Conservation (phyloP, 2,329 filamentous ascomycete species). For the Neonectria neomacrospora region DNA sequence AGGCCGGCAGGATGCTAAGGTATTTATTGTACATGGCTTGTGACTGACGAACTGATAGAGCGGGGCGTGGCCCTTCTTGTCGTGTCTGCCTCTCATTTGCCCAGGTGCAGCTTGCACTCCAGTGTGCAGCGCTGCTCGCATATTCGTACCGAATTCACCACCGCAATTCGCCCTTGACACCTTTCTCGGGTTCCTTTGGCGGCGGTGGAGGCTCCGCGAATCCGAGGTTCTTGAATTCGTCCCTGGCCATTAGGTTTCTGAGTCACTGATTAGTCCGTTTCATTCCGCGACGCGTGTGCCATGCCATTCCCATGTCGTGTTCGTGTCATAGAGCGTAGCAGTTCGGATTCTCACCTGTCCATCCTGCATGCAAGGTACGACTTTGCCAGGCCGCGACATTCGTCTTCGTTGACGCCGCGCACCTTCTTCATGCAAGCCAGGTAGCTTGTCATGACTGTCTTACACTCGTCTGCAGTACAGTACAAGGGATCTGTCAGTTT, state of each 20-base stretch:
- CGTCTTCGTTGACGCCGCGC: conserved; percentile 84
- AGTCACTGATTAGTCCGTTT: conserved; percentile 34
- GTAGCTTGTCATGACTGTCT: conserved; percentile 85
- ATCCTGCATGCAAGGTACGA: conserved; percentile 91
- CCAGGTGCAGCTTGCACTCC: conserved; percentile 6
- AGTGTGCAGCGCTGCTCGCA: not conserved
- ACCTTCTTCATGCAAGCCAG: conserved; percentile 87
- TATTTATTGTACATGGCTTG: conserved; percentile 24
- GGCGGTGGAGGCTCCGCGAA: conserved; percentile 60
- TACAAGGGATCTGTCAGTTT: conserved; percentile 23
- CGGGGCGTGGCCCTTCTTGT: conserved; percentile 32
- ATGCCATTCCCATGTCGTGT: not conserved
- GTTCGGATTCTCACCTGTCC: conserved; percentile 75
- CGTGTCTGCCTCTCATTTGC: conserved; percentile 46
- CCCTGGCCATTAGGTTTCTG: conserved; percentile 94
- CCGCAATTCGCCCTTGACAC: conserved; percentile 51
- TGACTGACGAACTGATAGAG: conserved; percentile 26
- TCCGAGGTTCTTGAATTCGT: conserved; percentile 94
- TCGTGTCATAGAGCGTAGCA: conserved; percentile 24
- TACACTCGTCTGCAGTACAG: conserved; percentile 82
- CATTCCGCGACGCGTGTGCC: conserved; percentile 24
- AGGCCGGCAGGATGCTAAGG: conserved; percentile 12
- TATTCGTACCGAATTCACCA: conserved; percentile 44
- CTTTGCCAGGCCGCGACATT: conserved; percentile 88
- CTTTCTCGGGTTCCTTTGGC: conserved; percentile 47